Conservation (phyloP, 106 monocot genomes). For the Dendrobium chrysotoxum region DNA sequence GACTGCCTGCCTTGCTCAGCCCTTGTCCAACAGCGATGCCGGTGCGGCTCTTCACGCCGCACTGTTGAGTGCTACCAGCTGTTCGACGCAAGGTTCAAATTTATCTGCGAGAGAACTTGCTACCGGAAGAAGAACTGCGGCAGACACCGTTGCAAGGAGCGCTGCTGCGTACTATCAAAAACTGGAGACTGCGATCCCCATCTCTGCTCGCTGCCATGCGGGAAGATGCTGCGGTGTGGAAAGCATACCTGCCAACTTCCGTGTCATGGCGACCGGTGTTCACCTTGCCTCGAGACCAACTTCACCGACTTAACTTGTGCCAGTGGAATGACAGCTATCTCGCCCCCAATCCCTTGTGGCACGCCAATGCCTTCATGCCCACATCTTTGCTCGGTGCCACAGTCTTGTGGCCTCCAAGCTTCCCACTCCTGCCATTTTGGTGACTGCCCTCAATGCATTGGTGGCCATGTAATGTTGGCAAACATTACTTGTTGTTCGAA, state of each 20-base stretch:
- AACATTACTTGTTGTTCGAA: slow-evolving; percentile 92
- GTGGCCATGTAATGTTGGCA: slow-evolving; percentile 79
- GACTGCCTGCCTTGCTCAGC: slow-evolving; percentile 58
- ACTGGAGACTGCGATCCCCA: slow-evolving; percentile 70
- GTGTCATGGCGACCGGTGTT: slow-evolving; percentile 88
- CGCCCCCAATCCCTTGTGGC: slow-evolving; percentile 87
- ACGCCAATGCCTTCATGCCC: slow-evolving; percentile 66
- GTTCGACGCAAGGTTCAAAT: slow-evolving; percentile 23
- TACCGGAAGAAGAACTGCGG: slow-evolving; percentile 88
- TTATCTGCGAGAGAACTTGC: slow-evolving; percentile 74
- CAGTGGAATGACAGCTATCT: slow-evolving; percentile 83
- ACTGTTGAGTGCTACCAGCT: slow-evolving; percentile 66
- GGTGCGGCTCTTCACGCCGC: slow-evolving; percentile 61
- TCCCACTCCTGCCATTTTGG: slow-evolving; percentile 91
- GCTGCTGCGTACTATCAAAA: slow-evolving; percentile 62
- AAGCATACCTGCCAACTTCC: slow-evolving; percentile 76
- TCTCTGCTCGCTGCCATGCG: slow-evolving; percentile 66
- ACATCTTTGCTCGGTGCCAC: slow-evolving; percentile 61
- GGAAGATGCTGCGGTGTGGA: slow-evolving; percentile 80
- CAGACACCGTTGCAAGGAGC: slow-evolving; percentile 78
- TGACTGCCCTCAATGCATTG: slow-evolving; percentile 87
- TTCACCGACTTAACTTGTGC: slow-evolving; percentile 79
- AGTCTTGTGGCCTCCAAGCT: slow-evolving; percentile 69
- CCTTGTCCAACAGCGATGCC: slow-evolving; percentile 67
- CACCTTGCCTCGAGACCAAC: slow-evolving; percentile 79